phyloP scores from a whole-genome alignment of 2,329 filamentous ascomycete genomes.

The Beauveria sp. region DNA sequence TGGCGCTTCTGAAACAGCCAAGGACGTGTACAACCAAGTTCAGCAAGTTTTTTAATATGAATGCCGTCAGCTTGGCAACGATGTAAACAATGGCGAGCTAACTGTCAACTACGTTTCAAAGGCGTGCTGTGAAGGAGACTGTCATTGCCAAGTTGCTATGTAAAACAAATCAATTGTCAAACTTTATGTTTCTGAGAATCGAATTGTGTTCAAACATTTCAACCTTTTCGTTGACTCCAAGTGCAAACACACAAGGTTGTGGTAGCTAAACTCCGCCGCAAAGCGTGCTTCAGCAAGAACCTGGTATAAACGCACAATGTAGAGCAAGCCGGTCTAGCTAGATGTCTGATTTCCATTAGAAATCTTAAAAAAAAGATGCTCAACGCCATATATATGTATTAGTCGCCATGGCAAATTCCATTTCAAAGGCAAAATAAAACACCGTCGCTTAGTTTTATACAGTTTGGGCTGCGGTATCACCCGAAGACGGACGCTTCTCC shows the following conservation, averaged over 20 bases:
- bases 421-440: background rate
- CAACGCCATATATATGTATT: background rate
- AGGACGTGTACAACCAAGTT: conserved; percentile 4
- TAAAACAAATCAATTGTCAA: no score
- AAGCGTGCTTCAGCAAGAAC: no score
- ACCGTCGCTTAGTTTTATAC: background rate
- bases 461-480: background rate
- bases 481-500: conserved; percentile 4
- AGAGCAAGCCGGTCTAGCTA: background rate
- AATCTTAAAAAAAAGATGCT: background rate
- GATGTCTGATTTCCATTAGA: background rate
- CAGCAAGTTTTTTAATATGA: conserved; percentile 11
- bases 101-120: conserved; percentile 10
- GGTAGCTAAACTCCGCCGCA: no score
- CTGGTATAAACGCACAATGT: no score
- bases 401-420: background rate
- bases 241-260: no score
- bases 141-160: conserved; percentile 3
- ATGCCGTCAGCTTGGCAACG: conserved; percentile 11
- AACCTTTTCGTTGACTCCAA: no score
- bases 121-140: conserved; percentile 6
- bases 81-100: conserved; percentile 11
- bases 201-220: no score
- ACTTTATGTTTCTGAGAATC: no score
- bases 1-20: conserved; percentile 7